Percentiles rank a stretch among this genome's conserved stretches.
These are phyloP conservation scores for Vitis cinerea DNA, from an alignment of 164 flowering plant genomes.

Conservation along the genomic window DNA sequence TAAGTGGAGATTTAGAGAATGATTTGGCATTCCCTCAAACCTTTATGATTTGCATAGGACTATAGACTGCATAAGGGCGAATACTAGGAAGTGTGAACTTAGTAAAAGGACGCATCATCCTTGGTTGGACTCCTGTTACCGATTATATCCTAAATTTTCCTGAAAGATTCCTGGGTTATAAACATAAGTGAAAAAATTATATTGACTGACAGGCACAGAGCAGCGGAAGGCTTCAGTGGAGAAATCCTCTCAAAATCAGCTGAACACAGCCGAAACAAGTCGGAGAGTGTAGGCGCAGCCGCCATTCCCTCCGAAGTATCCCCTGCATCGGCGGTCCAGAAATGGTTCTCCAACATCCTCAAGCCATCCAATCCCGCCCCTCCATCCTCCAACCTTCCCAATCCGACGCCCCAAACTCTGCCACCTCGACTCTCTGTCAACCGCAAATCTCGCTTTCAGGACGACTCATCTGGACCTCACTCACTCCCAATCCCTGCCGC, in stretches of 20 bases:
- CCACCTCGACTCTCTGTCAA: constrained; percentile 38
- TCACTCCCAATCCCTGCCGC: constrained; percentile 18
- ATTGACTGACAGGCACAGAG: constrained; percentile 39
- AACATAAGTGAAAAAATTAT: too few species aligned
- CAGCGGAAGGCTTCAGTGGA: constrained; percentile 48
- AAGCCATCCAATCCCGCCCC: constrained; percentile 26
- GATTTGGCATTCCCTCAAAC: too few species aligned
- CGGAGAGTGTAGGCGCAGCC: constrained; percentile 23
- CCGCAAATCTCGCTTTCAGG: constrained; percentile 59
- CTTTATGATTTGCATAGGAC: too few species aligned
- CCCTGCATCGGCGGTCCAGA: constrained; percentile 44
- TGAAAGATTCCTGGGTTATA: too few species aligned
- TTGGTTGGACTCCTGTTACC: too few species aligned
- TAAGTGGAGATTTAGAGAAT: too few species aligned
- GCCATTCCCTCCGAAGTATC: constrained; percentile 18
- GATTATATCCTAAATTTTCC: too few species aligned
- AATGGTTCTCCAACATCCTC: constrained; percentile 61
- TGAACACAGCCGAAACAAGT: constrained; percentile 42
- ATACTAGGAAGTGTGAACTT: too few species aligned
- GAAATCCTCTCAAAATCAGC: constrained; percentile 60
- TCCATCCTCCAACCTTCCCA: constrained; percentile 9
- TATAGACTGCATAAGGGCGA: too few species aligned
- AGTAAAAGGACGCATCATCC: too few species aligned
- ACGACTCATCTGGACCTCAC: constrained; percentile 23
- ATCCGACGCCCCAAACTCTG: constrained; percentile 12